These are phyloP conservation scores for Acarospora socialis DNA, from an alignment of 2,329 filamentous ascomycete species.

Conservation along the genomic window DNA sequence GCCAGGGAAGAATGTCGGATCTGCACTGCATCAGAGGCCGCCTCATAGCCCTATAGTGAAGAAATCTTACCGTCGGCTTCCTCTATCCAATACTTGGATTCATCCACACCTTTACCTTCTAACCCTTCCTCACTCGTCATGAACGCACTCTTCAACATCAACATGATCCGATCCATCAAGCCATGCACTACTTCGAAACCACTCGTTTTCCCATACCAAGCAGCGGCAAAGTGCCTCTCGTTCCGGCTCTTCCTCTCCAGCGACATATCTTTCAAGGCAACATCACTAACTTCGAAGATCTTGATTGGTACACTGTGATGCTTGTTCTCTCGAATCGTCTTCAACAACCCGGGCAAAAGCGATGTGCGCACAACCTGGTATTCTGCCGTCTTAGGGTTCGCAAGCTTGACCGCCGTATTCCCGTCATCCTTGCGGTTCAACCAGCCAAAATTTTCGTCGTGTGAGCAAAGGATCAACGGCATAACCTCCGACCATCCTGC, in stretches of 20 bases:
- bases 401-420: conserved; percentile 65
- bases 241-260: conserved; percentile 80
- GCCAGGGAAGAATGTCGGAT: conserved; percentile 81
- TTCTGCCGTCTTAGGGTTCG: conserved; percentile 84
- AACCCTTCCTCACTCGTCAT: conserved; percentile 60
- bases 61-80: conserved; percentile 56
- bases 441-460: conserved; percentile 96
- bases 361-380: conserved; percentile 88
- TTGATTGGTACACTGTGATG: conserved; percentile 76
- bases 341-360: conserved; percentile 72
- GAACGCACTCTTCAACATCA: conserved; percentile 80
- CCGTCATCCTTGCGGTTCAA: conserved; percentile 83
- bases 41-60: conserved; percentile 2
- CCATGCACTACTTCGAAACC: conserved; percentile 96
- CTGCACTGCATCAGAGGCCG: conserved; percentile 21
- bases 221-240: conserved; percentile 89
- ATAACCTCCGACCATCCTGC: conserved; percentile 94
- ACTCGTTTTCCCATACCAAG: conserved; percentile 84
- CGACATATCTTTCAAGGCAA: conserved; percentile 74
- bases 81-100: conserved; percentile 80
- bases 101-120: conserved; percentile 35
- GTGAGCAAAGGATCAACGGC: conserved; percentile 89
- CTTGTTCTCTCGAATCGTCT: conserved; percentile 90
- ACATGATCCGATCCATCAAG: conserved; percentile 76
- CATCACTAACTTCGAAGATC: conserved; percentile 82